A percentile compares a stretch with the other conserved stretches of the same genome.
Conservation (phyloP, 352 stramenopile genomes). For the Chrysophaeum taylorii region DNA sequence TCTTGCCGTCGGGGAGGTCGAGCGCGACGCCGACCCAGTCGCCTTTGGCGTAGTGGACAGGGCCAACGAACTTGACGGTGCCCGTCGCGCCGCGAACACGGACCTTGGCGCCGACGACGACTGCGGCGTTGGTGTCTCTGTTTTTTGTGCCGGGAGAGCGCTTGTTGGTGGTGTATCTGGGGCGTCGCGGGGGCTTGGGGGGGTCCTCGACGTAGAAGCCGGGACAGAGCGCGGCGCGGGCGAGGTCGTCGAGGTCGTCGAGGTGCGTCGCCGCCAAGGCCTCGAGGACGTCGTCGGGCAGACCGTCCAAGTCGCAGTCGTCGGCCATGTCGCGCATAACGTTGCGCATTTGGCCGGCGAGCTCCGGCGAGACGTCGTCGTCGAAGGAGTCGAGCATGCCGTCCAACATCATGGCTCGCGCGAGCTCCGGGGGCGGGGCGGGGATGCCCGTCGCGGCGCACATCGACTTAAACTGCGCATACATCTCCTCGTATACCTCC, state of each 20-base stretch:
- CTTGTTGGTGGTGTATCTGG: no score
- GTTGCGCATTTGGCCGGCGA: no score
- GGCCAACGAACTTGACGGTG: slow-evolving; percentile 49
- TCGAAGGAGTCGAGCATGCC: not conserved
- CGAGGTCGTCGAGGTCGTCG: no score
- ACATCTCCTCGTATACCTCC: slow-evolving; percentile 13
- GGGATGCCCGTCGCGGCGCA: slow-evolving; percentile 5
- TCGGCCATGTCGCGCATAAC: no score
- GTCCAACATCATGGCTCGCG: slow-evolving; percentile 4
- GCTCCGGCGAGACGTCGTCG: not conserved
- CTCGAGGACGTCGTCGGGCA: no score
- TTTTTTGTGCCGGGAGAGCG: no score
- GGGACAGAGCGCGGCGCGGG: no score
- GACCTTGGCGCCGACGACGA: not conserved
- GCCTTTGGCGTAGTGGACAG: slow-evolving; percentile 58
- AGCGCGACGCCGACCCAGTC: slow-evolving; percentile 54
- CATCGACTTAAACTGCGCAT: slow-evolving; percentile 1
- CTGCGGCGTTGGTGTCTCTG: not conserved
- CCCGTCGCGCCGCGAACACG: not conserved
- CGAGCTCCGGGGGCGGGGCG: not conserved
- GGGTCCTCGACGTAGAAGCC: no score
- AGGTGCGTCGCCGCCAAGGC: no score
- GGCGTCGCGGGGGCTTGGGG: no score
- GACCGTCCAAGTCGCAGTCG: no score
- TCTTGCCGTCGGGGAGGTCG: slow-evolving; percentile 55